phyloP scores from a whole-genome alignment of 345 rosid genomes.

The Corymbia maculata region DNA sequence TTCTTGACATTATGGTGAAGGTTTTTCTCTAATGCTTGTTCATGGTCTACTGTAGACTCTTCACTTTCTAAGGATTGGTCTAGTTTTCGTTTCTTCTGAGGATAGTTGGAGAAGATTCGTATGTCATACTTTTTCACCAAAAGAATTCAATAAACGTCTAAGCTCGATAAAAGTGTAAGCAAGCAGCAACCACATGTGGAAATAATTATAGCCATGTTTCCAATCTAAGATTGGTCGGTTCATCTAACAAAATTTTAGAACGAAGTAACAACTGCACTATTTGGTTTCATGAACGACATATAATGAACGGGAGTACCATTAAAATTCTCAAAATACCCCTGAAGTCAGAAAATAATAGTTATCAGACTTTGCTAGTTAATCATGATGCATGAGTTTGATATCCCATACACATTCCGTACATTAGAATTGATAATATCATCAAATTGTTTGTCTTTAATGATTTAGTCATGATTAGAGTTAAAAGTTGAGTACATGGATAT shows the following conservation, averaged over 20 bases:
- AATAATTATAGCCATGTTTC: neutral
- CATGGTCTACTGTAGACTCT: constrained; percentile 1
- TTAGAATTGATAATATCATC: neutral
- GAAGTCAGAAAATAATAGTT: neutral
- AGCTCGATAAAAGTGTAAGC: neutral
- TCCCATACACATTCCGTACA: neutral
- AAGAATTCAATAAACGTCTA: neutral
- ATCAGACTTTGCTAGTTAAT: neutral
- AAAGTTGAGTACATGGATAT: neutral
- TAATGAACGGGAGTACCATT: neutral
- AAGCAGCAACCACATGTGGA: neutral
- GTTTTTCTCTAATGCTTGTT: constrained; percentile 3
- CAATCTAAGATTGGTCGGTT: neutral
- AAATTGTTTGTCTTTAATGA: neutral
- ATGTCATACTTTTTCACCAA: neutral
- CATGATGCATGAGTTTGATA: neutral
- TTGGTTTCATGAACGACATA: neutral
- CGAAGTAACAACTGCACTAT: neutral
- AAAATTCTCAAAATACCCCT: neutral
- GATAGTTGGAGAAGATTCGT: neutral
- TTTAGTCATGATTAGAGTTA: neutral
- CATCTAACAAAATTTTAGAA: neutral
- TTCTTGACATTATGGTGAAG: constrained; percentile 6
- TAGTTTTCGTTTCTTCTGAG: constrained; percentile 33
- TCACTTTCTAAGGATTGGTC: constrained; percentile 1